Evolutionary conservation across 805 yeast genomes (phyloP).

Genomic region (Metschnikowia aberdeeniae): DNA sequence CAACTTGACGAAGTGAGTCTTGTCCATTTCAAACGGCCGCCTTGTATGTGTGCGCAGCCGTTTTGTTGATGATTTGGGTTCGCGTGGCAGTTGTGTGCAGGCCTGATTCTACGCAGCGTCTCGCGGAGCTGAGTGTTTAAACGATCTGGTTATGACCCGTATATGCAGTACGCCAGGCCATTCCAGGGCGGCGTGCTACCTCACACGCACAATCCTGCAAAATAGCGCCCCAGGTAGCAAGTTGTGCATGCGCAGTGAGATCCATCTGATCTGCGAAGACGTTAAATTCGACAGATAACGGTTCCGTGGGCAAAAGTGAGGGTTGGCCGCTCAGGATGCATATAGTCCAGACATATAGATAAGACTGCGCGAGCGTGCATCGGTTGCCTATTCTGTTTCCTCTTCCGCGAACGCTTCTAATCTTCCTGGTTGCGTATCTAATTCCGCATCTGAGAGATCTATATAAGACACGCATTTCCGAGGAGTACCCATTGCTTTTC

Average conservation of each 20-base stretch:
- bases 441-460: background rate
- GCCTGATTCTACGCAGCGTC: background rate
- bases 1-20: constrained; percentile 29
- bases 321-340: no score
- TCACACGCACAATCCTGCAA: no score
- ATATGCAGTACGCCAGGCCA: no score
- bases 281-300: no score
- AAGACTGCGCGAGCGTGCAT: background rate
- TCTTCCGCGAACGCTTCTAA: background rate
- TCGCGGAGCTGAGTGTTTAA: no score
- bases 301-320: no score
- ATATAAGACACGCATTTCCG: background rate
- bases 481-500: background rate
- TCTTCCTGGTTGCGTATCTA: background rate
- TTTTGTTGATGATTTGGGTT: constrained; percentile 4
- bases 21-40: constrained; percentile 23
- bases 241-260: no score
- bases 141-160: no score
- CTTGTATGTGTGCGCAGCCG: constrained; percentile 3
- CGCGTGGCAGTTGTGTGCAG: constrained; percentile 4
- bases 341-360: no score
- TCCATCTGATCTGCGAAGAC: no score
- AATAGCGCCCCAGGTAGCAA: no score
- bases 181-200: no score
- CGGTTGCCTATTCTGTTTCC: background rate